Base-by-base conservation (phyloP, 495 filamentous ascomycete genomes). In the Penicillium steckii region DNA sequence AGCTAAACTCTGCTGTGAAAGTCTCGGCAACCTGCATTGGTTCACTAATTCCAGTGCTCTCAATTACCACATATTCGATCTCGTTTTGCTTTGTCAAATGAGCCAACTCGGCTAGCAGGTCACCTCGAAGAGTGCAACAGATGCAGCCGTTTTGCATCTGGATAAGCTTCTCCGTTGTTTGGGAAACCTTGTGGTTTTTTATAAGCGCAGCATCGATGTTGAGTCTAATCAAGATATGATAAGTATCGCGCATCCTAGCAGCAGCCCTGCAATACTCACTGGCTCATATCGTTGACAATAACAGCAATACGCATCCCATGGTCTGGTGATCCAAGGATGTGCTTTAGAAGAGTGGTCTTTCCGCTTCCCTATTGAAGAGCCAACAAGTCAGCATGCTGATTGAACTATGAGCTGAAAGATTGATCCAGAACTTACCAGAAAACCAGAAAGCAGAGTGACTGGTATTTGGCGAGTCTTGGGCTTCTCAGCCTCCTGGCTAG, bases 1-100 rank as follows among this genome's bases (percentile, higher is more conserved):
- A 33, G 22, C 60, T 74, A 60, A 78, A 79, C 65, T 81, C 76
- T 22, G 72, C 61, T 8, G 76, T 79, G 55, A 85, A 85, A 0
- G 79, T 84, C 62, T 84, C 80, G 6, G 81, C 80, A 6, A 85
- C 81, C 60, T 85, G 81, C 78, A 81, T 78, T 2, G 81, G 81
- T 57, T 85, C 81, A 55, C 80, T 83, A 22, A 85, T 81, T 1
- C 81, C 81, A 0, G 76, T 81, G 56, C 79, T 82, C 54, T 85
- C 81, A 48, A 85, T 81, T 17, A 85, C 60, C 6, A 85, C 75
- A 60, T 85, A 84, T 37, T 85, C 69, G 23, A 84, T 73, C 13
- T 67, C 70, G 6, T 74, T 69, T 15, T 74, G 66, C 19, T 74
- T 71, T 0, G 80, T 73, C 1, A 85, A 58, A 1, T 64, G 71